phyloP scores from a whole-genome alignment of 2,329 filamentous ascomycete genomes.

The Ambrosiella beaveri region DNA sequence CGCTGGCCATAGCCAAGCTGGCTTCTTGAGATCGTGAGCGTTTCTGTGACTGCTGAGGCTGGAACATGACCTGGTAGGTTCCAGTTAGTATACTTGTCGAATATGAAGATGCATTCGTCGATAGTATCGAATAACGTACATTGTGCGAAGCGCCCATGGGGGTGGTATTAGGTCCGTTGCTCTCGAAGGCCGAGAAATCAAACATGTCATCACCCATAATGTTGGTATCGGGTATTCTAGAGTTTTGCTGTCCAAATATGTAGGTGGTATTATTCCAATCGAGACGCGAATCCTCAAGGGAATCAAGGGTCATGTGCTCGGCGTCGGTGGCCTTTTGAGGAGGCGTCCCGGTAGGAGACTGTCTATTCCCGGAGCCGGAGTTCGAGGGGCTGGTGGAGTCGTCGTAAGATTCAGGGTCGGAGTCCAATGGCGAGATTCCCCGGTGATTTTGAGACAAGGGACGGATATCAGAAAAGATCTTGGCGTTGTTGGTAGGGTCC shows the following conservation, averaged over 20 bases:
- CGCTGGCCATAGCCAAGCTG: slow-evolving; percentile 1
- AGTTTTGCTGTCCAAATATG: slow-evolving; percentile 9
- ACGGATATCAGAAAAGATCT: slow-evolving; percentile 9
- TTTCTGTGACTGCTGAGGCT: slow-evolving; percentile 10
- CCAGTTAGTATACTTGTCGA: neutral
- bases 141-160: slow-evolving; percentile 3
- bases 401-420: slow-evolving; percentile 12
- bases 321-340: slow-evolving; percentile 6
- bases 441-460: slow-evolving; percentile 7
- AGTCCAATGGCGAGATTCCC: slow-evolving; percentile 12
- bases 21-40: slow-evolving; percentile 9
- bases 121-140: slow-evolving; percentile 3
- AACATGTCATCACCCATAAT: slow-evolving; percentile 12
- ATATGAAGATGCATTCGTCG: neutral
- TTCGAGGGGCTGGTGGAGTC: slow-evolving; percentile 12
- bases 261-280: slow-evolving; percentile 8
- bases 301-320: slow-evolving; percentile 7
- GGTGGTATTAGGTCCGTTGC: neutral
- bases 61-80: slow-evolving; percentile 4
- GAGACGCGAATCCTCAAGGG: slow-evolving; percentile 7
- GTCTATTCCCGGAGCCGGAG: slow-evolving; percentile 7
- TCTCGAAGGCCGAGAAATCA: slow-evolving; percentile 11
- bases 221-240: slow-evolving; percentile 8
- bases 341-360: slow-evolving; percentile 11
- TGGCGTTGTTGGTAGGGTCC: slow-evolving; percentile 1